Percentiles rank a stretch among this genome's conserved stretches.
These are phyloP conservation scores for Suhomyces panamericanus DNA, from an alignment of 1,139 yeast species.

Conservation along the genomic window DNA sequence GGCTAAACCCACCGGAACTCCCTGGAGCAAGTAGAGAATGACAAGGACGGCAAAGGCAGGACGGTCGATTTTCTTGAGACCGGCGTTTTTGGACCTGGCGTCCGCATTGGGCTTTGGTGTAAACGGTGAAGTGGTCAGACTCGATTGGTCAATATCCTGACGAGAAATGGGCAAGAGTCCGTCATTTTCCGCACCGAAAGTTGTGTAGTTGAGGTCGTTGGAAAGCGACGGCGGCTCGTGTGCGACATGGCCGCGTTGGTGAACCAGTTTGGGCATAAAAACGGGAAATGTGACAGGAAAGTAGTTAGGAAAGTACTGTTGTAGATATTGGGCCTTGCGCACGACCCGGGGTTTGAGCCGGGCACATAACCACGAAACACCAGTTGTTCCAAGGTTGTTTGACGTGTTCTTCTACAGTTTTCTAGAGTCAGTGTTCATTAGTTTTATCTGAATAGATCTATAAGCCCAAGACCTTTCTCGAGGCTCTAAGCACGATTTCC, in stretches of 20 bases:
- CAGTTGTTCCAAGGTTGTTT: no score
- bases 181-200: conserved; percentile 35
- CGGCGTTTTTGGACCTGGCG: conserved; percentile 7
- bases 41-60: conserved; percentile 75
- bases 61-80: conserved; percentile 42
- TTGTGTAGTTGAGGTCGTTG: conserved; percentile 22
- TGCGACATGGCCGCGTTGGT: conserved; percentile 20
- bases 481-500: conserved; percentile 86
- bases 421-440: conserved; percentile 1
- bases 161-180: conserved; percentile 36
- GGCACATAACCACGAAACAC: no score
- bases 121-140: background rate
- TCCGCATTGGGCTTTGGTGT: conserved; percentile 8
- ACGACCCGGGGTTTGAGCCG: background rate
- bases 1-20: conserved; percentile 93
- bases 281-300: background rate
- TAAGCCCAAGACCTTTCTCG: conserved; percentile 83
- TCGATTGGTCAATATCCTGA: conserved; percentile 23
- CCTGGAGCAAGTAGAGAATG: conserved; percentile 78
- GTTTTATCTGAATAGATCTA: conserved; percentile 19
- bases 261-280: conserved; percentile 13
- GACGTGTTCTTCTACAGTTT: background rate
- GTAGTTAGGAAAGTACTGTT: background rate
- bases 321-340: background rate
- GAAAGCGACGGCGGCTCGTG: conserved; percentile 17